Percentiles rank a stretch among this genome's conserved stretches.
phyloP scores from a whole-genome alignment of 768 basidiomycete genomes.

The Goffeauzyma gilvescens region DNA sequence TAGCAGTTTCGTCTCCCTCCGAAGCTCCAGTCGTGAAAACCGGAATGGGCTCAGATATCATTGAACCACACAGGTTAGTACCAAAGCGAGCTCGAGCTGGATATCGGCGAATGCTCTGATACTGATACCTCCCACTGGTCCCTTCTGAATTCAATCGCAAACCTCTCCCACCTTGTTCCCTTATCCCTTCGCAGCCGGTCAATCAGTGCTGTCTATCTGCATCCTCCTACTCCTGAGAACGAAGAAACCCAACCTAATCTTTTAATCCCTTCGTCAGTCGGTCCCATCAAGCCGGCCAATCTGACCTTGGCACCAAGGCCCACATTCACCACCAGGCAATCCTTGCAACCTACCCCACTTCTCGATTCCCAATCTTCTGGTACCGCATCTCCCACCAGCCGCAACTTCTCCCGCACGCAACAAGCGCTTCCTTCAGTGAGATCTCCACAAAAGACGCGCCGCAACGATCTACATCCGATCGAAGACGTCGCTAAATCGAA shows the following conservation, averaged over 20 bases:
- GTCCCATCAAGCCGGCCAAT: neutral
- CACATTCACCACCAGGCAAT: neutral
- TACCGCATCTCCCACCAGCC: neutral
- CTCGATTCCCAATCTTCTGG: neutral
- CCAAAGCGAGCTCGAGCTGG: no score
- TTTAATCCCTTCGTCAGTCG: no score
- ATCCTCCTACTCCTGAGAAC: slow-evolving; percentile 6
- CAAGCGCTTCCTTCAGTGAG: slow-evolving; percentile 29
- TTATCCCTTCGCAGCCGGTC: no score
- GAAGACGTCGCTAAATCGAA: slow-evolving; percentile 16
- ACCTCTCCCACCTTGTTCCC: no score
- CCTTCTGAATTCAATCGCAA: no score
- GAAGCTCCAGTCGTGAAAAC: no score
- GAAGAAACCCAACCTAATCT: neutral
- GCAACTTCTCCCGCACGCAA: neutral
- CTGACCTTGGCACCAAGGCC: neutral
- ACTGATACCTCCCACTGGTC: no score
- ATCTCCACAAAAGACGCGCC: slow-evolving; percentile 23
- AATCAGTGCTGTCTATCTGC: neutral
- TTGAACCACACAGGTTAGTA: no score
- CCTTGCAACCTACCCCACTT: neutral
- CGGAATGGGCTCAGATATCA: no score
- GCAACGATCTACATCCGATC: slow-evolving; percentile 11
- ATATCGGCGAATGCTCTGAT: no score
- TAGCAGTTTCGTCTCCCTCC: no score